A percentile compares a stretch with the other conserved stretches of the same genome.
Conservation (phyloP, 164 flowering plant genomes). For the Magnolia changhungtana region DNA sequence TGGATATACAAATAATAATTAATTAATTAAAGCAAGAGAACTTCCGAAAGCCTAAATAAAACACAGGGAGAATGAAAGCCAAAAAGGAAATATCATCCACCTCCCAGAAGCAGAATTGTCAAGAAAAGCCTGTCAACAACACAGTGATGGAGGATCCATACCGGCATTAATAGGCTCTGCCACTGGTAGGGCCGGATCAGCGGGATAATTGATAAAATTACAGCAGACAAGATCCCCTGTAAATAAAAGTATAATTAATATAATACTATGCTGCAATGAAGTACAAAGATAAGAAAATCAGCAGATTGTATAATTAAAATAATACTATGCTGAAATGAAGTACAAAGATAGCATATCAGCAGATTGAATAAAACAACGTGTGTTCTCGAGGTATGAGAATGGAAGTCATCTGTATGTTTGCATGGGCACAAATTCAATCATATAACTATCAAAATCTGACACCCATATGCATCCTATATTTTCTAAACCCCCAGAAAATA, state of each 20-base stretch:
- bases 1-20: conserved; percentile 25
- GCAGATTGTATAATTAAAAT: too few relatives aligned
- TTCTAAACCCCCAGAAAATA: too few relatives aligned
- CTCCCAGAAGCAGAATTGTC: background rate
- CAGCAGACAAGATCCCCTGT: conserved; percentile 88
- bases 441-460: too few relatives aligned
- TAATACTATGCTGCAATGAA: background rate
- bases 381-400: too few relatives aligned
- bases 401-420: too few relatives aligned
- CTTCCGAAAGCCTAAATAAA: background rate
- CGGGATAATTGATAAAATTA: conserved; percentile 80
- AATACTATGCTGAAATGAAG: background rate
- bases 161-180: conserved; percentile 99
- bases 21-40: background rate
- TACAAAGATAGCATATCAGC: background rate
- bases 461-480: too few relatives aligned
- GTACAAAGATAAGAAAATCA: background rate
- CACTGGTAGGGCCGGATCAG: conserved; percentile 91
- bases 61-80: background rate
- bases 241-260: conserved; percentile 1
- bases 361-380: too few relatives aligned
- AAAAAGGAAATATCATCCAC: background rate
- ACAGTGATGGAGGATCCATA: conserved; percentile 25
- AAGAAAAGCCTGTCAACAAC: background rate
- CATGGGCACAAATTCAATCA: too few relatives aligned